Conservation (phyloP, 306 rosid species). For the Albizia julibrissin region DNA sequence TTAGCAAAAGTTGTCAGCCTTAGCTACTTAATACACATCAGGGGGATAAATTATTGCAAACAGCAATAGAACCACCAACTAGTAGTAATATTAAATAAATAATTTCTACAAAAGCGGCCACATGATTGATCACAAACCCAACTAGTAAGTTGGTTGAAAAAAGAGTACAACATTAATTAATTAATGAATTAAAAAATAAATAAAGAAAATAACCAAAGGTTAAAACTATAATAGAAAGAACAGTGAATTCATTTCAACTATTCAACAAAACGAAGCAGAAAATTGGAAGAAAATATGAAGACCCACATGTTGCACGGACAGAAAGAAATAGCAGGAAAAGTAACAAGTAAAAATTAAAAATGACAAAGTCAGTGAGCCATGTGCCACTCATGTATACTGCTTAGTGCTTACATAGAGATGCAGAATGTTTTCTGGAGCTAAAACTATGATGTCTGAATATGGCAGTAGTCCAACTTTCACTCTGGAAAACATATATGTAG, state of each 20-base stretch:
- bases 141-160: neutral
- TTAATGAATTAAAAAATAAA: neutral
- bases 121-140: neutral
- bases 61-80: neutral
- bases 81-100: neutral
- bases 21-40: slow-evolving; percentile 3
- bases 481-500: slow-evolving; percentile 49
- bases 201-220: slow-evolving; percentile 7
- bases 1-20: slow-evolving; percentile 19
- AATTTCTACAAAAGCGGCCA: slow-evolving; percentile 29
- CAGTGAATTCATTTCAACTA: slow-evolving; percentile 9
- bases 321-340: slow-evolving; percentile 4
- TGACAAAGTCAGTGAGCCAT: slow-evolving; percentile 7
- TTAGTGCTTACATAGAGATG: slow-evolving; percentile 89
- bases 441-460: slow-evolving; percentile 73
- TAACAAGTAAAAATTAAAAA: slow-evolving; percentile 24
- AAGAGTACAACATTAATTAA: neutral
- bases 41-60: neutral
- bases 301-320: neutral
- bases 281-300: slow-evolving; percentile 14
- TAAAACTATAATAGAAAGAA: neutral
- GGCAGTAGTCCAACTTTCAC: slow-evolving; percentile 74
- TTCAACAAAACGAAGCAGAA: slow-evolving; percentile 10
- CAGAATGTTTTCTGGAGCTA: slow-evolving; percentile 80
- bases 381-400: slow-evolving; percentile 37